phyloP scores from a whole-genome alignment of 495 filamentous ascomycete species.

The Collariella sp. region DNA sequence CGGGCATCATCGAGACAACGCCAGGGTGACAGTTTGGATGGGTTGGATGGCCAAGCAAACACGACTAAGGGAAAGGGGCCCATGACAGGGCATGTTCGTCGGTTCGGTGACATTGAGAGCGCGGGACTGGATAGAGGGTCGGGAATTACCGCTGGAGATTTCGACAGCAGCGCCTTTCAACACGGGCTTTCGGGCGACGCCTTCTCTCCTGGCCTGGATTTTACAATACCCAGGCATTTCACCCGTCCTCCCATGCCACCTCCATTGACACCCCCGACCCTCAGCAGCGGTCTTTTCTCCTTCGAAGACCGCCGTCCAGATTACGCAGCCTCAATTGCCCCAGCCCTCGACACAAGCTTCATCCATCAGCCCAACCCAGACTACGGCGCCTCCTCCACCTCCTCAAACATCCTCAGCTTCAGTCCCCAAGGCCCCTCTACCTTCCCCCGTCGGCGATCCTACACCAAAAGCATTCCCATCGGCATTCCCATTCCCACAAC shows the following conservation, averaged over 20 bases:
- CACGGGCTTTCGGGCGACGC: neutral
- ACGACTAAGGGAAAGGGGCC: slow-evolving; percentile 9
- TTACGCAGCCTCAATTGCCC: slow-evolving; percentile 30
- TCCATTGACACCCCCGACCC: slow-evolving; percentile 34
- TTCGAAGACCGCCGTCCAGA: slow-evolving; percentile 36
- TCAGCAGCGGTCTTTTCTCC: slow-evolving; percentile 23
- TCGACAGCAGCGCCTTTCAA: neutral
- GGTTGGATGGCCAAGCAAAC: neutral
- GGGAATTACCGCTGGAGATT: neutral
- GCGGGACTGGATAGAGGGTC: neutral
- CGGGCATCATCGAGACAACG: slow-evolving; percentile 4
- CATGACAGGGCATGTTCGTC: slow-evolving; percentile 9
- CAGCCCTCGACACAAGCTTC: slow-evolving; percentile 31
- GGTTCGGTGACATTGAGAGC: neutral
- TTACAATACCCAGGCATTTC: slow-evolving; percentile 17
- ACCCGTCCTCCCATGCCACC: slow-evolving; percentile 31
- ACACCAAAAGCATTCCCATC: slow-evolving; percentile 34
- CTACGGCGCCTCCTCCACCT: slow-evolving; percentile 27
- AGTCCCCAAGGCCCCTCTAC: slow-evolving; percentile 23
- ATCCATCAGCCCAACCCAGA: slow-evolving; percentile 36
- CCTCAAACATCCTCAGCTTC: slow-evolving; percentile 18
- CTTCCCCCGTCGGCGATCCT: slow-evolving; percentile 33
- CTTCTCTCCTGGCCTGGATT: slow-evolving; percentile 7
- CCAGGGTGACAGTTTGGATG: slow-evolving; percentile 15
- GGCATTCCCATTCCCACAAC: slow-evolving; percentile 20